These are phyloP conservation scores for Podosphaera leucotricha DNA, from an alignment of 2,329 filamentous ascomycete genomes.

Conservation along the genomic window DNA sequence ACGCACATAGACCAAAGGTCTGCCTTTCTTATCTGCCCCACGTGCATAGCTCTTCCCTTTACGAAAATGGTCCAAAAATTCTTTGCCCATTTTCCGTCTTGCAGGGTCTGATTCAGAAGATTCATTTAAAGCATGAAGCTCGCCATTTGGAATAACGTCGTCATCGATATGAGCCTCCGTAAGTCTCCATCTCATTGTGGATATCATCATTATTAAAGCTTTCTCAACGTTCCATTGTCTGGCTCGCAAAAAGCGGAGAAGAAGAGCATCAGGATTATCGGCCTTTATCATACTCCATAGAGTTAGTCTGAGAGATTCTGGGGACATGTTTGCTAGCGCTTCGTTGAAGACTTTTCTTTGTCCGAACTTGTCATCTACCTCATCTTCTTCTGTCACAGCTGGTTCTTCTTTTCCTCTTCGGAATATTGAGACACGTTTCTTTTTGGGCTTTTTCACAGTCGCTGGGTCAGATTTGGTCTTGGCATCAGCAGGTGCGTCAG, in stretches of 20 bases:
- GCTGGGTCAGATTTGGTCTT: conserved; percentile 7
- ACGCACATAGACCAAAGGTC: conserved; percentile 70
- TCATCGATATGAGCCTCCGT: conserved; percentile 71
- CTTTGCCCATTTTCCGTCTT: conserved; percentile 41
- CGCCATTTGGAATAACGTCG: conserved; percentile 60
- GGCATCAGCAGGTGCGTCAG: conserved; percentile 3
- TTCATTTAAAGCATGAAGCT: conserved; percentile 38
- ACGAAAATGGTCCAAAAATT: conserved; percentile 63
- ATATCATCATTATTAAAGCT: conserved; percentile 80
- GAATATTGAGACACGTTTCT: conserved; percentile 50
- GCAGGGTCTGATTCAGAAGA: conserved; percentile 31
- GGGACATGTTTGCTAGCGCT: conserved; percentile 50
- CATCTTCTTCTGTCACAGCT: conserved; percentile 19
- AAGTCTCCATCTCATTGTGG: conserved; percentile 78
- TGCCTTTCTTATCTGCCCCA: conserved; percentile 58
- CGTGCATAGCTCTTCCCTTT: conserved; percentile 89
- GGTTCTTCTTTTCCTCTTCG: conserved; percentile 30
- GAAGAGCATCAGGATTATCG: conserved; percentile 70
- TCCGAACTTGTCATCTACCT: conserved; percentile 70
- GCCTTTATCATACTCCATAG: conserved; percentile 93
- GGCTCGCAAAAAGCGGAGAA: conserved; percentile 67
- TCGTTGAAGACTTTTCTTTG: conserved; percentile 70
- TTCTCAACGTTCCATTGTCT: conserved; percentile 90
- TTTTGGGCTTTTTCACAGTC: conserved; percentile 37
- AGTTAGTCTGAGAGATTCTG: conserved; percentile 54